phyloP scores from a whole-genome alignment of 164 flowering plant genomes.

The Houttuynia cordata region DNA sequence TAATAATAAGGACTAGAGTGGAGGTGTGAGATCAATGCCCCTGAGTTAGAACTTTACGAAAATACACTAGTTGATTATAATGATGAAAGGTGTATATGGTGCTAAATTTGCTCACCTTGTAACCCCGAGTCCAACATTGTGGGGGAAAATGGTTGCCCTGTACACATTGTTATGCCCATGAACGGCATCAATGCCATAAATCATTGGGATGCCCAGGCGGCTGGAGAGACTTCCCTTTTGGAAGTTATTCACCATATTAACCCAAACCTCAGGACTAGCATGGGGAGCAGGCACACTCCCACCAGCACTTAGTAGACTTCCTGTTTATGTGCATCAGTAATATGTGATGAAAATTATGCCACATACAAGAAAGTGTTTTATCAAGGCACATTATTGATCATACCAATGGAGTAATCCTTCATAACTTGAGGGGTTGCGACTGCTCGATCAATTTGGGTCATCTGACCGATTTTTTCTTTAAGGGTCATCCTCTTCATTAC shows the following conservation, averaged over 20 bases:
- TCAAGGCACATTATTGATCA: neutral
- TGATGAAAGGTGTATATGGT: too few relatives aligned
- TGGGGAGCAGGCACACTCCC: conserved; percentile 51
- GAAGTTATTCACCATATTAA: conserved; percentile 44
- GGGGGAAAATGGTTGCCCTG: conserved; percentile 62
- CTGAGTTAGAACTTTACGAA: too few relatives aligned
- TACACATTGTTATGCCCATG: conserved; percentile 72
- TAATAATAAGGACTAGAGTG: too few relatives aligned
- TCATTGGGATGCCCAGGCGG: conserved; percentile 63
- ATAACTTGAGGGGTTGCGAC: conserved; percentile 32
- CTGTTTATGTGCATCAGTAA: conserved; percentile 12
- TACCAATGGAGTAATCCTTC: conserved; percentile 28
- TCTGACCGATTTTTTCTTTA: conserved; percentile 50
- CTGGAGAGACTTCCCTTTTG: conserved; percentile 45
- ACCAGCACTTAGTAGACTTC: conserved; percentile 68
- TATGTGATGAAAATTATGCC: neutral
- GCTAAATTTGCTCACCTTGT: conserved; percentile 26
- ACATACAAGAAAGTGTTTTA: neutral
- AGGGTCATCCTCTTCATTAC: conserved; percentile 52
- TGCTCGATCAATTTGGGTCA: conserved; percentile 55
- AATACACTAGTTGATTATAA: too few relatives aligned
- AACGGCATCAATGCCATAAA: conserved; percentile 71
- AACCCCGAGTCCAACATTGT: conserved; percentile 58
- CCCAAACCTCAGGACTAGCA: conserved; percentile 45
- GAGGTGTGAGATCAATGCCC: too few relatives aligned